Percentiles rank a stretch among this genome's conserved stretches.
These are phyloP conservation scores for Solanum gandarillasii DNA, from an alignment of 257 asterid species.

Conservation along the genomic window DNA sequence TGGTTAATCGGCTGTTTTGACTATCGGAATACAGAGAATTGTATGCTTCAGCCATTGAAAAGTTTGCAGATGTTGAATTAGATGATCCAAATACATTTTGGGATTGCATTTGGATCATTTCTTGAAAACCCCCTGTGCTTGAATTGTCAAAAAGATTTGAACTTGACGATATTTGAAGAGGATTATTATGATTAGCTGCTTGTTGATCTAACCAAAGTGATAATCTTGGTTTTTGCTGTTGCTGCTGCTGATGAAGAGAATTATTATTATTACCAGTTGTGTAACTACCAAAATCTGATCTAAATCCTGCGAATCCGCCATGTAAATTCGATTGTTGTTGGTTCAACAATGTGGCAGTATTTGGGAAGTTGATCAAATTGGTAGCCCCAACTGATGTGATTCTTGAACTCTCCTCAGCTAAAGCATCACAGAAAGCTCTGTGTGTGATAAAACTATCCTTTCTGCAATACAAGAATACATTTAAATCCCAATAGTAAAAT, in stretches of 20 bases:
- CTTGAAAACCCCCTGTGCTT: slow-evolving; percentile 8
- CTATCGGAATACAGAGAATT: slow-evolving; percentile 31
- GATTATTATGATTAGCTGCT: background rate
- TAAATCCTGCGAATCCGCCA: slow-evolving; percentile 10
- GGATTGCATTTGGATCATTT: slow-evolving; percentile 21
- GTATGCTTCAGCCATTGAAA: slow-evolving; percentile 31
- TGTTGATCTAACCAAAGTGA: slow-evolving; percentile 63
- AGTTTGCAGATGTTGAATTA: slow-evolving; percentile 14
- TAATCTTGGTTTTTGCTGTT: slow-evolving; percentile 40
- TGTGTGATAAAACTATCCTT: slow-evolving; percentile 87
- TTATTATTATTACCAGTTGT: slow-evolving; percentile 3
- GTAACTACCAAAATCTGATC: slow-evolving; percentile 15
- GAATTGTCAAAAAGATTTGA: slow-evolving; percentile 1
- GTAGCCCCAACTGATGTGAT: slow-evolving; percentile 25
- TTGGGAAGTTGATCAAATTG: slow-evolving; percentile 35
- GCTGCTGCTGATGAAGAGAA: slow-evolving; percentile 12
- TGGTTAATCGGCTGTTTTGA: slow-evolving; percentile 1
- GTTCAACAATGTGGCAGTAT: background rate
- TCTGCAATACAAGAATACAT: slow-evolving; percentile 17
- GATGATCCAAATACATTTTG: slow-evolving; percentile 15
- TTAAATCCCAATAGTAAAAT: background rate
- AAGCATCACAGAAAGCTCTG: slow-evolving; percentile 87
- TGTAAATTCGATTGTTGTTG: slow-evolving; percentile 26
- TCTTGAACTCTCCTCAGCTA: slow-evolving; percentile 66
- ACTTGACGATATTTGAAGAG: slow-evolving; percentile 15